A percentile compares a stretch with the other conserved stretches of the same genome.
Conservation (phyloP, 1,139 yeast species). For the Suhomyces yuchorum region DNA sequence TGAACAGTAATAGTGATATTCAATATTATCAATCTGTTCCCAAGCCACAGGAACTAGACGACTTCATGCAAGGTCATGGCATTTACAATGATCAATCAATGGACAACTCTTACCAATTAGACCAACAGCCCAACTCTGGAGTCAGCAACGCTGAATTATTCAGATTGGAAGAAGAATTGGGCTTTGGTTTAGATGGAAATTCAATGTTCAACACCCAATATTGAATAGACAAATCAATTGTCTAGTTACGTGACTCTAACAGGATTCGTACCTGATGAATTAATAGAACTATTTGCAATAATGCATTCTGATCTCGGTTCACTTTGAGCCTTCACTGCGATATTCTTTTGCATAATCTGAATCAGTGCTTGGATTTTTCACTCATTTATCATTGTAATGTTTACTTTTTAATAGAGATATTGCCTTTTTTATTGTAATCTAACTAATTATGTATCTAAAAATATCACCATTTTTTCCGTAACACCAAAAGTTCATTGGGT, state of each 20-base stretch:
- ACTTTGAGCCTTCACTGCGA: background rate
- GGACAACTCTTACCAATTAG: conserved; percentile 13
- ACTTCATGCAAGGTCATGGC: conserved; percentile 31
- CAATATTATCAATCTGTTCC: conserved; percentile 43
- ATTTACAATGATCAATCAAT: conserved; percentile 14
- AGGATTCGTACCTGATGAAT: background rate
- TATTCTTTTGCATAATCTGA: background rate
- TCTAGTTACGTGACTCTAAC: background rate
- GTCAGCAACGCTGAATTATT: conserved; percentile 31
- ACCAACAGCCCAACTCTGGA: conserved; percentile 8
- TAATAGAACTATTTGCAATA: background rate
- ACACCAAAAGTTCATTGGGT: conserved; percentile 48
- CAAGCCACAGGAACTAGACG: conserved; percentile 51
- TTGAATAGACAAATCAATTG: background rate
- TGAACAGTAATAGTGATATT: conserved; percentile 24
- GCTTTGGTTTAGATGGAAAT: conserved; percentile 50
- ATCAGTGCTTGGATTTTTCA: background rate
- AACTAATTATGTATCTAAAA: conserved; percentile 25
- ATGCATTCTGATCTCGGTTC: background rate
- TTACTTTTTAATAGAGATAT: conserved; percentile 1
- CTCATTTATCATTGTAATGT: background rate
- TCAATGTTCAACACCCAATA: conserved; percentile 24
- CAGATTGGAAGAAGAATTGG: conserved; percentile 48
- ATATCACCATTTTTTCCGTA: conserved; percentile 57
- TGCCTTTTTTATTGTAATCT: conserved; percentile 1